A percentile compares a stretch with the other conserved stretches of the same genome.
These are phyloP conservation scores for Dichotomopilus funicola DNA, from an alignment of 2,329 filamentous ascomycete genomes.

Conservation along the genomic window DNA sequence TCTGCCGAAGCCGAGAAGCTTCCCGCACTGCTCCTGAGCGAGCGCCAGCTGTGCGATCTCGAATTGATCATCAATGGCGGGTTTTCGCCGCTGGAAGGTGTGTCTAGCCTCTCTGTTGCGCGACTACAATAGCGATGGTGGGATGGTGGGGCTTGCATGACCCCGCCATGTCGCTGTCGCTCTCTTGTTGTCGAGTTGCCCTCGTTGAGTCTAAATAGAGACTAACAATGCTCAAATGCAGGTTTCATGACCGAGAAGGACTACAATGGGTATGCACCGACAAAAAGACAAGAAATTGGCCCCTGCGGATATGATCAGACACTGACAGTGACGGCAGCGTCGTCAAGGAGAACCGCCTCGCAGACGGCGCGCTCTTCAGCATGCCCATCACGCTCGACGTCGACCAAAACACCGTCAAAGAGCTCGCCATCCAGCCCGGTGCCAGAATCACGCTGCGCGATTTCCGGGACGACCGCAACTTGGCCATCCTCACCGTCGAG, in stretches of 20 bases:
- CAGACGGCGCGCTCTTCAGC: constrained; percentile 83
- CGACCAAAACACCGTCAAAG: constrained; percentile 65
- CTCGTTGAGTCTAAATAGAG: background rate
- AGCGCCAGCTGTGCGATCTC: constrained; percentile 95
- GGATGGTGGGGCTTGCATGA: constrained; percentile 23
- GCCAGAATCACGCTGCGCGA: constrained; percentile 83
- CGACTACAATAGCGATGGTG: background rate
- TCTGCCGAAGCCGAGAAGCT: constrained; percentile 77
- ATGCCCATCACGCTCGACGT: constrained; percentile 97
- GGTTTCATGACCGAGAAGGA: constrained; percentile 97
- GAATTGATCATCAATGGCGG: constrained; percentile 96
- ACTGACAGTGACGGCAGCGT: constrained; percentile 53
- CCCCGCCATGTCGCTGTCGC: constrained; percentile 19
- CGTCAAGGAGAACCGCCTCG: constrained; percentile 79
- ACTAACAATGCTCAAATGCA: constrained; percentile 33
- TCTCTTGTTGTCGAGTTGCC: background rate
- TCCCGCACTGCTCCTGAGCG: constrained; percentile 75
- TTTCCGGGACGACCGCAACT: constrained; percentile 90
- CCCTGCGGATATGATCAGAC: background rate
- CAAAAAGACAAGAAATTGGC: constrained; percentile 2
- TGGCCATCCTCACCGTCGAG: constrained; percentile 91
- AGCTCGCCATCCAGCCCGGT: constrained; percentile 69
- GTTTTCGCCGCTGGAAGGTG: constrained; percentile 95
- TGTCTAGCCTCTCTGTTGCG: constrained; percentile 28
- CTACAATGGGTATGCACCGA: constrained; percentile 70